These are phyloP conservation scores for Termitomyces sp. DNA, from an alignment of 768 basidiomycete species.

Conservation along the genomic window DNA sequence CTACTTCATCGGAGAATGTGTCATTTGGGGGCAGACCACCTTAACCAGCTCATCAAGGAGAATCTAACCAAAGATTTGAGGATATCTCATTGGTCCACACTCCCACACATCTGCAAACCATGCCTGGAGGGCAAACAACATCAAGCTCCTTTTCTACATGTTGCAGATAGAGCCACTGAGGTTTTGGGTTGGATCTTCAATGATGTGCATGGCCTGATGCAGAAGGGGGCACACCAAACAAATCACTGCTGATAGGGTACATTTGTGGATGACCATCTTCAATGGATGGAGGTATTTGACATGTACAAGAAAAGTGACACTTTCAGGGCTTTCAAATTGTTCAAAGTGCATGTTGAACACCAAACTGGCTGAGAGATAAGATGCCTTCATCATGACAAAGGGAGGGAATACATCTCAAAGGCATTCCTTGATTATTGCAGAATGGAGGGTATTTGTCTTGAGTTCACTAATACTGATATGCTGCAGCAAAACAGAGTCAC, in stretches of 20 bases:
- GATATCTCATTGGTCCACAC: not conserved
- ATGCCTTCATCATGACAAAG: not conserved
- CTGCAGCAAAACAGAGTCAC: constrained; percentile 39
- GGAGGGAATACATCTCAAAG: not conserved
- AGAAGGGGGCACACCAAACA: too few species aligned
- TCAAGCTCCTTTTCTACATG: not conserved
- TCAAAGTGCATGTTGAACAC: not conserved
- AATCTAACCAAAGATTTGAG: not conserved
- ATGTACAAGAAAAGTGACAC: too few species aligned
- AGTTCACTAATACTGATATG: not conserved
- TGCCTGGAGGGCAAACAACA: not conserved
- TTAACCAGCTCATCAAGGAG: too few species aligned
- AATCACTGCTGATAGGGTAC: too few species aligned
- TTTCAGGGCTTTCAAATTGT: not conserved
- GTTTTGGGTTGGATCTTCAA: not conserved
- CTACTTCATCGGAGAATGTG: too few species aligned
- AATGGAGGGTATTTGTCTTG: not conserved
- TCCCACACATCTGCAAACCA: not conserved
- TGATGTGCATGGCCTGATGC: not conserved
- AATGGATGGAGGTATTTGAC: too few species aligned
- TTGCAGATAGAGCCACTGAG: not conserved
- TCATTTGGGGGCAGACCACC: too few species aligned
- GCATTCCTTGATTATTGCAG: too few species aligned
- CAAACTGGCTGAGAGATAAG: not conserved
- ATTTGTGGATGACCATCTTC: too few species aligned